Evolutionary conservation across 169 alveolate genomes (phyloP).

Genomic region (Eimeria tenella): DNA sequence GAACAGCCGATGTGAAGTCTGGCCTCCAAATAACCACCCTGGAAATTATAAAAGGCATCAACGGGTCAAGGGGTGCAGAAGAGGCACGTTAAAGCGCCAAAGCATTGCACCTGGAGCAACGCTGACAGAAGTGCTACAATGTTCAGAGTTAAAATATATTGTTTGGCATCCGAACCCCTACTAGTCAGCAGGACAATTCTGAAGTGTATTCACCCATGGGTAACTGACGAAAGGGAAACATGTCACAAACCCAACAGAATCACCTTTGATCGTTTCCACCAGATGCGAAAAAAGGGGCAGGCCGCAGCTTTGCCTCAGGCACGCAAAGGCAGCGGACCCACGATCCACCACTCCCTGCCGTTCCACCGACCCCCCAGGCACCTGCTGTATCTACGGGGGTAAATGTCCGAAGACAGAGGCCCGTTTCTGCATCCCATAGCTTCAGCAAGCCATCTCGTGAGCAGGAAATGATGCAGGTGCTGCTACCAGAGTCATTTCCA

Average conservation of each 20-base stretch:
- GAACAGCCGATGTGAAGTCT: slow-evolving; percentile 26
- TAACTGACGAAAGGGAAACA: too few relatives aligned
- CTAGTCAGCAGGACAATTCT: too few relatives aligned
- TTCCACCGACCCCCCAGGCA: not conserved
- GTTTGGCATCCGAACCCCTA: too few relatives aligned
- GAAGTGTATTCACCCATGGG: too few relatives aligned
- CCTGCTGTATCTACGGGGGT: slow-evolving; percentile 19
- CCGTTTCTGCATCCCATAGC: slow-evolving; percentile 54
- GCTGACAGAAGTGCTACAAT: too few relatives aligned
- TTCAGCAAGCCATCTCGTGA: slow-evolving; percentile 68
- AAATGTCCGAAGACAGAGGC: slow-evolving; percentile 54
- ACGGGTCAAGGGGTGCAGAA: too few relatives aligned
- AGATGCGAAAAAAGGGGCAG: slow-evolving; percentile 60
- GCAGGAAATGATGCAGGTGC: slow-evolving; percentile 46
- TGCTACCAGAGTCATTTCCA: not conserved
- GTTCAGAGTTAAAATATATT: too few relatives aligned
- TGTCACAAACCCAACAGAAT: not conserved
- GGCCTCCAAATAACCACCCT: slow-evolving; percentile 67
- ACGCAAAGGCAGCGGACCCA: slow-evolving; percentile 63
- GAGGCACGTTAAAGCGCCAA: too few relatives aligned
- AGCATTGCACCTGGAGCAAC: too few relatives aligned
- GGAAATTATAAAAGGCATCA: not conserved
- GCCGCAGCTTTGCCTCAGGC: slow-evolving; percentile 31
- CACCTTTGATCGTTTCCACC: slow-evolving; percentile 72
- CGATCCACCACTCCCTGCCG: slow-evolving; percentile 23